Evolutionary conservation across 495 filamentous ascomycete species (phyloP), one percentile per base, ranked within the genome.

Genomic region (Penicillium subrubescens): DNA sequence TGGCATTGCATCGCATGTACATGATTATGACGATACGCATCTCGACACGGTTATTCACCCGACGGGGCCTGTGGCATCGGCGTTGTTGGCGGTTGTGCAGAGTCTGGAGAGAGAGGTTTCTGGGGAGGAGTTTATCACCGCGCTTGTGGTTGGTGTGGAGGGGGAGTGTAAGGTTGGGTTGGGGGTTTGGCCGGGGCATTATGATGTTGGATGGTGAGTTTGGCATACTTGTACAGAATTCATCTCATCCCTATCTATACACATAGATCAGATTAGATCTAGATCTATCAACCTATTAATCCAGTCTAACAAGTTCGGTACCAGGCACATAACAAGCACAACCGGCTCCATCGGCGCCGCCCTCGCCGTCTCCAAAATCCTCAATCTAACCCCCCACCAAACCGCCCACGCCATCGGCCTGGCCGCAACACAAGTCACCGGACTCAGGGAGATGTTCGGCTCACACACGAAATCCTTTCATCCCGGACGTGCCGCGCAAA

Each of bases 341-440:
- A 79, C 80, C 0, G 83, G 83, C 8, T 78, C 77, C 1, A 76
- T 87, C 27, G 83, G 84, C 8, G 83, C 83, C 5, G 83, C 83
- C 0, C 78, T 83, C 0, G 81, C 77, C 0, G 82, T 17, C 14
- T 14, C 10, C 37, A 41, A 41, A 41, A 15, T 41, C 14, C 37
- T 41, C 37, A 41, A 41, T 41, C 37, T 41, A 3, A 1, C 37
- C 1, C 1, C 14, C 35, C 2, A 14, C 37, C 14, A 41, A 41
- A 17, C 37, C 12, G 37, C 37, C 12, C 37, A 41, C 15, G 37
- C 37, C 37, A 41, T 41, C 12, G 37, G 37, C 5, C 37, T 41
- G 1, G 37, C 37, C 37, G 14, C 37, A 17, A 41, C 37, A 3
- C 37, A 41, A 41, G 37, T 41, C 2, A 41, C 14, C 37, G 37